Evolutionary conservation across 2,329 filamentous ascomycete genomes (phyloP), one percentile per base, ranked within the genome.

Genomic region (Exophiala bonariae): DNA sequence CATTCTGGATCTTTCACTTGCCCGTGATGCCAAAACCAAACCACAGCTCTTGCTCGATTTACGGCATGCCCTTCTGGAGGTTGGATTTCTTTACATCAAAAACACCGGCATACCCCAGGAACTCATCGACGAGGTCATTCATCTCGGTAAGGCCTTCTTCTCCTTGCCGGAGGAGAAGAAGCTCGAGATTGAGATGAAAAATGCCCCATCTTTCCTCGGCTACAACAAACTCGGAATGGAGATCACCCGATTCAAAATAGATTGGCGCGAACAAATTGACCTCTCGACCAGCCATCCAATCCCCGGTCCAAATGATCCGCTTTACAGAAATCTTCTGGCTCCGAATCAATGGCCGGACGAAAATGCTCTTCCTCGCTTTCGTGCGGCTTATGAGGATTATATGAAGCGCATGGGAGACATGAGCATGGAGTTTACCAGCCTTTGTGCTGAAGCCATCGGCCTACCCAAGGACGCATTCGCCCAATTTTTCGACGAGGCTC

Each of bases 181-280:
- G 80, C 82, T 79, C 47, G 63, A 78, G 56, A 81, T 86, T 58
- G 83, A 87, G 63, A 87, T 87, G 84, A 85, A 85, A 62, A 86
- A 86, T 57, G 82, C 82, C 2, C 77, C 80, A 3, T 86, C 83
- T 7, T 89, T 89, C 66, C 74, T 89, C 14, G 65, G 65, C 34
- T 68, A 63, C 56, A 65, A 63, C 55, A 64, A 73, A 66, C 66
- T 79, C 32, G 76, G 77, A 49, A 77, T 77, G 58, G 77, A 81
- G 61, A 79, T 79, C 60, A 95, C 89, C 3, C 87, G 87, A 16
- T 82, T 85, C 56, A 78, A 80, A 40, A 77, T 81, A 59, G 89
- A 95, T 68, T 86, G 90, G 73, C 79, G 89, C 41, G 89, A 95
- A 66, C 89, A 95, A 65, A 85, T 95, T 52, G 89, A 95, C 66